Percentiles rank a stretch among this genome's conserved stretches.
Evolutionary conservation across 768 basidiomycete genomes (phyloP).

Genomic region (Tricholoma matsutake): DNA sequence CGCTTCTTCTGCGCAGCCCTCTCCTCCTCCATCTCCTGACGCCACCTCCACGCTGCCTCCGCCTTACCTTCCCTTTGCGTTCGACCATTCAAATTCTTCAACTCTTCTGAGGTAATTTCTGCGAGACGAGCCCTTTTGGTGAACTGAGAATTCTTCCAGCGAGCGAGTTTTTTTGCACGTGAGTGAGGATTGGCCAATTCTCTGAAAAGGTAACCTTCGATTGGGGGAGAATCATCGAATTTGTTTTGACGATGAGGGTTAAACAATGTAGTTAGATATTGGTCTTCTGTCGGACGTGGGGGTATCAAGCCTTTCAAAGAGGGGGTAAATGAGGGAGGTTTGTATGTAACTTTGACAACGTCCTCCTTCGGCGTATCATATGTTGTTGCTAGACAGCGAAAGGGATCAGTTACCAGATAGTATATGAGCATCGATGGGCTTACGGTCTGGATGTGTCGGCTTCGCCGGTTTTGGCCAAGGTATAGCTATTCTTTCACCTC

Average conservation of each 20-base stretch:
- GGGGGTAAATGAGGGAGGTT: constrained; percentile 50
- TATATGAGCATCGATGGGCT: constrained; percentile 11
- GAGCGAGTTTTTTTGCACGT: constrained; percentile 74
- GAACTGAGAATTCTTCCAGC: constrained; percentile 62
- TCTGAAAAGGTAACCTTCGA: constrained; percentile 61
- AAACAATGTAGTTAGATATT: constrained; percentile 58
- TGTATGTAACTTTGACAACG: constrained; percentile 70
- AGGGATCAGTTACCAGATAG: not conserved
- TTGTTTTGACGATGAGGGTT: constrained; percentile 43
- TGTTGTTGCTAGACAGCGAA: constrained; percentile 38
- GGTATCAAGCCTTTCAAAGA: constrained; percentile 35
- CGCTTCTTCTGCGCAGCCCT: constrained; percentile 59
- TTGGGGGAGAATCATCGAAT: constrained; percentile 52
- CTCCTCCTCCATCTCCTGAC: constrained; percentile 54
- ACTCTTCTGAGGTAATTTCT: constrained; percentile 51
- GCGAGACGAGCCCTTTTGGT: constrained; percentile 49
- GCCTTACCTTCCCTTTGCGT: constrained; percentile 60
- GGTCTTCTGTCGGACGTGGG: constrained; percentile 46
- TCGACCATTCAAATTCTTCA: constrained; percentile 57
- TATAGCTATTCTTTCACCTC: constrained; percentile 43
- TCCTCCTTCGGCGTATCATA: constrained; percentile 65
- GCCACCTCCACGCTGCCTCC: constrained; percentile 76
- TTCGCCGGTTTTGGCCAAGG: constrained; percentile 67
- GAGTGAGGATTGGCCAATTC: constrained; percentile 83
- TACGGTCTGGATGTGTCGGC: constrained; percentile 42